Percentiles rank a stretch among this genome's conserved stretches.
These are phyloP conservation scores for Ogataea dorogensis DNA, from an alignment of 805 yeast genomes.

Conservation along the genomic window DNA sequence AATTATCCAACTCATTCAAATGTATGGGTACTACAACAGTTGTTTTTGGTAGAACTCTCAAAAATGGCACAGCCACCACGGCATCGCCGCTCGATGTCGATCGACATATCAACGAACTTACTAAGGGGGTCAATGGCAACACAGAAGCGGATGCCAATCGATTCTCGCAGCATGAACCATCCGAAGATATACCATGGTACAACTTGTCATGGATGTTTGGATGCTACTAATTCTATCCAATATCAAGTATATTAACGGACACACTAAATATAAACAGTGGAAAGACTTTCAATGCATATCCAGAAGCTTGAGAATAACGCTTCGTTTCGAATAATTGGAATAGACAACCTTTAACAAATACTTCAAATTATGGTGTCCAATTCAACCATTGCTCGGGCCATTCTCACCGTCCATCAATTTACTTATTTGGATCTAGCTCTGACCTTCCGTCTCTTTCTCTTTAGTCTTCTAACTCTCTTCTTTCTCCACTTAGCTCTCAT, in stretches of 20 bases:
- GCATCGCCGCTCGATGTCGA: slow-evolving; percentile 20
- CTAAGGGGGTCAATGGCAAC: slow-evolving; percentile 2
- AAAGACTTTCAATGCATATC: slow-evolving; percentile 10
- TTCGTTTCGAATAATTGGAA: slow-evolving; percentile 5
- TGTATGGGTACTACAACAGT: slow-evolving; percentile 11
- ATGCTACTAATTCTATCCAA: slow-evolving; percentile 17
- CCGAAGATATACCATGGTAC: slow-evolving; percentile 13
- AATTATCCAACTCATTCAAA: slow-evolving; percentile 21
- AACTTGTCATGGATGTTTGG: slow-evolving; percentile 17
- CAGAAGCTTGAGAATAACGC: slow-evolving; percentile 8
- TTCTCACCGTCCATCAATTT: slow-evolving; percentile 16
- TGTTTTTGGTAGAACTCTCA: slow-evolving; percentile 1
- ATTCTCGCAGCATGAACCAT: slow-evolving; percentile 3
- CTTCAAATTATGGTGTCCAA: slow-evolving; percentile 4
- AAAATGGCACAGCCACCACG: background rate
- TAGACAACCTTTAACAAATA: slow-evolving; percentile 2
- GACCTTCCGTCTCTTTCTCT: slow-evolving; percentile 99
- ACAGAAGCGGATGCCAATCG: background rate
- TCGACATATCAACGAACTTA: slow-evolving; percentile 16
- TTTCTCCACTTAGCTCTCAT: slow-evolving; percentile 99
- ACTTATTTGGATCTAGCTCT: slow-evolving; percentile 99
- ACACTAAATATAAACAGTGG: slow-evolving; percentile 16
- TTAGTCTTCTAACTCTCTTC: slow-evolving; percentile 99
- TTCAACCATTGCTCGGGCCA: slow-evolving; percentile 10
- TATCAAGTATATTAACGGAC: slow-evolving; percentile 21